phyloP scores from a whole-genome alignment of 169 alveolate species.

The Plasmodium cynomolgi region DNA sequence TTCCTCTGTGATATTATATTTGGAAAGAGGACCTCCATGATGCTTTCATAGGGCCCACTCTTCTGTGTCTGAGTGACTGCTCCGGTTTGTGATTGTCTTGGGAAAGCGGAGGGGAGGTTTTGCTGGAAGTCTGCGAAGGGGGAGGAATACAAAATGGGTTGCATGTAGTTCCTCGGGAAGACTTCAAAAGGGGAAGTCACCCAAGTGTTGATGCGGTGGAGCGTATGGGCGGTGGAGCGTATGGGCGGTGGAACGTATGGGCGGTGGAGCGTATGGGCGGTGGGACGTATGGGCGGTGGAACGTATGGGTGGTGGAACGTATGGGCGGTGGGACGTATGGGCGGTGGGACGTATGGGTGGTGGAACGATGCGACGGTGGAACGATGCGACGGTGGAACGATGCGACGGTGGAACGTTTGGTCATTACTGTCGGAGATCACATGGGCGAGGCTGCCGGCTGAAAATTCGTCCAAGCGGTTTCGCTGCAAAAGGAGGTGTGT shows the following conservation, averaged over 20 bases:
- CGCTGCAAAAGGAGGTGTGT: neutral
- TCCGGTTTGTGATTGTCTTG: neutral
- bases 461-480: neutral
- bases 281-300: neutral
- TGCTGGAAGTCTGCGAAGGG: neutral
- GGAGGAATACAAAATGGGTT: neutral
- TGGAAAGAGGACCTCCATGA: constrained; percentile 62
- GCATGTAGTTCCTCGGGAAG: neutral
- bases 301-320: no score
- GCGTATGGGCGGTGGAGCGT: no score
- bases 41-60: constrained; percentile 55
- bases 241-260: no score
- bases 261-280: neutral
- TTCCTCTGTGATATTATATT: constrained; percentile 17
- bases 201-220: neutral
- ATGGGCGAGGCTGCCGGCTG: neutral
- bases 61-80: neutral
- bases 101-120: neutral
- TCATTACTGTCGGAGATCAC: constrained; percentile 27
- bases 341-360: no score
- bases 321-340: no score
- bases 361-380: no score
- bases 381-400: no score
- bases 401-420: neutral
- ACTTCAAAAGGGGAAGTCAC: neutral